Base-by-base conservation (phyloP, 257 asterid species). In the Thymus mandschuricus region DNA sequence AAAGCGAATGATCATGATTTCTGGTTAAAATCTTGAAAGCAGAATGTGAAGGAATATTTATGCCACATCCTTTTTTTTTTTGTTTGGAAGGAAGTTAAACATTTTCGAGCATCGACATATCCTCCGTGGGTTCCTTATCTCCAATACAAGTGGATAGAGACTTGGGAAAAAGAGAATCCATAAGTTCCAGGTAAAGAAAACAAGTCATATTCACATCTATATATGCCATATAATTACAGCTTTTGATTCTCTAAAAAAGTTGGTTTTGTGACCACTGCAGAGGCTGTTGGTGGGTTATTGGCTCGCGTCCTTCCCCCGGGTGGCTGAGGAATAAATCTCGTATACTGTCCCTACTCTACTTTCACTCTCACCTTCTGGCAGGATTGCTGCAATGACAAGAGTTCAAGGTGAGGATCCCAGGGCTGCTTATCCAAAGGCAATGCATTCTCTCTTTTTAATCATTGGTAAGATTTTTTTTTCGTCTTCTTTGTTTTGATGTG, bases 91-190 rank as follows among this genome's bases (percentile, higher is more conserved):
- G 66, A 30, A 43, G 78, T 38, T 61, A 69, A 66, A 67, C 75
- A 68, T 11, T 49, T 60, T 55, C 40, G 68, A 68, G 69, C 74
- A 43, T 80, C 58, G 69, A 64, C 77, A 50, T 68, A 70, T 76
- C 78, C 71, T 61, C 73, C 71, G 81, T 80, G 79, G 81, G 79
- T 68, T 80, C 76, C 84, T 80, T 80, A 80, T 80, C 84, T 55
- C 63, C 81, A 72, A 31, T 54, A 51, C 54, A 51, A 21, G 68
- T 61, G 38, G 79, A 76, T 69, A 63, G 74, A 41, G 72, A 64
- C 67, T 13, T 4, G 1, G 11, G 72, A 57, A 75, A 62, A 72
- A 81, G 21, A 68, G 73, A 66, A 69, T 68, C 80, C 61, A 48
- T 54, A 31, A 38, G 49, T 70, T 63, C 51, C 72, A 29, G 30